phyloP scores from a whole-genome alignment of 1,284 basidiomycete species.

The Ceratobasidium sp. region DNA sequence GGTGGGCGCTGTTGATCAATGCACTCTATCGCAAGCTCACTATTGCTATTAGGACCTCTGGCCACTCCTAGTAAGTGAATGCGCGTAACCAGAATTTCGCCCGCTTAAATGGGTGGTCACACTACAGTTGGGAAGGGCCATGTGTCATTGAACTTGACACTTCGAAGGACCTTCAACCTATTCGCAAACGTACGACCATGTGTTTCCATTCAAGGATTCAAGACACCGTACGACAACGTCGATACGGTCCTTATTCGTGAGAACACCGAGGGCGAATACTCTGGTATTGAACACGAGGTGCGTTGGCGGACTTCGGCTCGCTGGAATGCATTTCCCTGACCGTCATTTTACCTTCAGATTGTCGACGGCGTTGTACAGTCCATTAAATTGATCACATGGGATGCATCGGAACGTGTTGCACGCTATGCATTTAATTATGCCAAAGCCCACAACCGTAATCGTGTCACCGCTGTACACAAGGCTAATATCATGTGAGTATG shows the following conservation, averaged over 20 bases:
- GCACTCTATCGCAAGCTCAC: slow-evolving; percentile 4
- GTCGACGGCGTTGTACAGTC: slow-evolving; percentile 99
- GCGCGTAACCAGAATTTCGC: neutral
- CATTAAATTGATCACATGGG: slow-evolving; percentile 99
- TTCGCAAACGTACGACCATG: slow-evolving; percentile 99
- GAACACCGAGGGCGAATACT: slow-evolving; percentile 99
- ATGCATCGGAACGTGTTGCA: slow-evolving; percentile 98
- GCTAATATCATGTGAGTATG: slow-evolving; percentile 93
- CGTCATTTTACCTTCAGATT: slow-evolving; percentile 63
- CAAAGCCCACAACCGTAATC: slow-evolving; percentile 84
- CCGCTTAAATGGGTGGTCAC: neutral
- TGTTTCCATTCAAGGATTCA: slow-evolving; percentile 95
- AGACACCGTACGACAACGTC: slow-evolving; percentile 98
- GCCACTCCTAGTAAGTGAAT: slow-evolving; percentile 86
- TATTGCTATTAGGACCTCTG: slow-evolving; percentile 76
- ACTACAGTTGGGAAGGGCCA: slow-evolving; percentile 94
- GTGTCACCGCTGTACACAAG: slow-evolving; percentile 99
- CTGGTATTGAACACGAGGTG: slow-evolving; percentile 98
- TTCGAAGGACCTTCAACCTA: slow-evolving; percentile 96
- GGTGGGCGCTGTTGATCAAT: slow-evolving; percentile 63
- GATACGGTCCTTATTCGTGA: slow-evolving; percentile 99
- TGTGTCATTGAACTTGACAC: slow-evolving; percentile 97
- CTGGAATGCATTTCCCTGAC: neutral
- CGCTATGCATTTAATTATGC: slow-evolving; percentile 99
- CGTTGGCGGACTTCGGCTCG: slow-evolving; percentile 45